These are phyloP conservation scores for Aspergillus indologenus DNA, from an alignment of 495 filamentous ascomycete species.

Conservation along the genomic window DNA sequence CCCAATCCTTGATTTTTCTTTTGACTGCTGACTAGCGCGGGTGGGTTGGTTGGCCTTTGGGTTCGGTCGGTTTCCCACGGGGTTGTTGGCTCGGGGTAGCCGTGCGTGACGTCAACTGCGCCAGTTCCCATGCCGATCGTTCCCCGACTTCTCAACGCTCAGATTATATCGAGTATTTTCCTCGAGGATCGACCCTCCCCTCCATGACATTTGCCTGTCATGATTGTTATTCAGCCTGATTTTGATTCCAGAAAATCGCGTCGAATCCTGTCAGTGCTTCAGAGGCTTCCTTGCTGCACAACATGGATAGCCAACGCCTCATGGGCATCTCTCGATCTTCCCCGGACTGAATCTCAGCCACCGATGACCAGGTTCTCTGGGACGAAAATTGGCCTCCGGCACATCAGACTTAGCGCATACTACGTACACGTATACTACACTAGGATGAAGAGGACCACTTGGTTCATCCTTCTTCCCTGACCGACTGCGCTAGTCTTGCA, in stretches of 20 bases:
- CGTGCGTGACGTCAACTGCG: constrained; percentile 17
- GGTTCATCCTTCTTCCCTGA: background rate
- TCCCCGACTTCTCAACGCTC: background rate
- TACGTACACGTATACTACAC: background rate
- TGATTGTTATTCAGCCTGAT: background rate
- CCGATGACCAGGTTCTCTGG: background rate
- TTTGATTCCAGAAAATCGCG: background rate
- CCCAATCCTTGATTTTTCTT: background rate
- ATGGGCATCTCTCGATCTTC: background rate
- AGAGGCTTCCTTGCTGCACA: background rate
- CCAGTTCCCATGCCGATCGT: background rate
- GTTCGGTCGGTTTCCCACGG: constrained; percentile 5
- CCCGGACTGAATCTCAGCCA: background rate
- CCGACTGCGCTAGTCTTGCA: too few species aligned
- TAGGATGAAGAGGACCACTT: background rate
- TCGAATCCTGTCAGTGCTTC: background rate
- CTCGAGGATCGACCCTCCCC: background rate
- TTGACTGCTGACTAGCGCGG: background rate
- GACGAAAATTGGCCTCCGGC: background rate
- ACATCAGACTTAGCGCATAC: background rate
- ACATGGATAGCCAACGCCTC: background rate
- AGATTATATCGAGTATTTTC: background rate
- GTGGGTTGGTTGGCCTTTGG: too few species aligned
- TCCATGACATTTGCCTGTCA: background rate
- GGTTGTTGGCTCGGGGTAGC: constrained; percentile 11